Evolutionary conservation across 768 basidiomycete species (phyloP).

Genomic region (Boletus subcaerulescens): DNA sequence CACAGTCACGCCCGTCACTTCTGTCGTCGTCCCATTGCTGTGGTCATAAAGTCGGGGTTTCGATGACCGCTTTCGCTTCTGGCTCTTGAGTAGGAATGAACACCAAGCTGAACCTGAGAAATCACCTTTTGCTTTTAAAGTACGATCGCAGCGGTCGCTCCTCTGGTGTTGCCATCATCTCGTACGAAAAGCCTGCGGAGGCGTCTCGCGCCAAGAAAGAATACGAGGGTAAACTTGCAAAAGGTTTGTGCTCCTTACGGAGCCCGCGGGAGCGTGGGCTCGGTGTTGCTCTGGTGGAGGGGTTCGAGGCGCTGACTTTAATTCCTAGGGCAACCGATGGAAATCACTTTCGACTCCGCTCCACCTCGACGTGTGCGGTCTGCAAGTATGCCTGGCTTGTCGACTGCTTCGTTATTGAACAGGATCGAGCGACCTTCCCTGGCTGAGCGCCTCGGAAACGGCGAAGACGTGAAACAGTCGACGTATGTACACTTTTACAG

Average conservation of each 20-base stretch:
- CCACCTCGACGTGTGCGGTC: constrained; percentile 47
- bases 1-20: constrained; percentile 30
- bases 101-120: constrained; percentile 60
- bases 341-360: constrained; percentile 56
- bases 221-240: constrained; percentile 83
- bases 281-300: neutral
- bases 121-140: constrained; percentile 54
- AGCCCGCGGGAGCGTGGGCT: neutral
- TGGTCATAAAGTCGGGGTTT: constrained; percentile 29
- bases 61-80: constrained; percentile 44
- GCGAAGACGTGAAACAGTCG: constrained; percentile 31
- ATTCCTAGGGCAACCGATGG: constrained; percentile 74
- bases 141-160: constrained; percentile 96
- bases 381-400: constrained; percentile 39
- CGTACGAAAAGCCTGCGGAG: constrained; percentile 75
- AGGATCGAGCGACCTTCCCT: constrained; percentile 76
- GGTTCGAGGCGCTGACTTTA: neutral
- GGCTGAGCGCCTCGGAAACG: constrained; percentile 56
- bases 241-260: constrained; percentile 49
- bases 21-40: constrained; percentile 30
- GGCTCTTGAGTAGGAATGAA: constrained; percentile 33
- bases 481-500: constrained; percentile 12
- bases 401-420: constrained; percentile 63
- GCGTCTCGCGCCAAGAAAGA: constrained; percentile 82
- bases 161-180: constrained; percentile 74